phyloP scores from a whole-genome alignment of 1,284 basidiomycete species.

The Irpex rosettiformis region DNA sequence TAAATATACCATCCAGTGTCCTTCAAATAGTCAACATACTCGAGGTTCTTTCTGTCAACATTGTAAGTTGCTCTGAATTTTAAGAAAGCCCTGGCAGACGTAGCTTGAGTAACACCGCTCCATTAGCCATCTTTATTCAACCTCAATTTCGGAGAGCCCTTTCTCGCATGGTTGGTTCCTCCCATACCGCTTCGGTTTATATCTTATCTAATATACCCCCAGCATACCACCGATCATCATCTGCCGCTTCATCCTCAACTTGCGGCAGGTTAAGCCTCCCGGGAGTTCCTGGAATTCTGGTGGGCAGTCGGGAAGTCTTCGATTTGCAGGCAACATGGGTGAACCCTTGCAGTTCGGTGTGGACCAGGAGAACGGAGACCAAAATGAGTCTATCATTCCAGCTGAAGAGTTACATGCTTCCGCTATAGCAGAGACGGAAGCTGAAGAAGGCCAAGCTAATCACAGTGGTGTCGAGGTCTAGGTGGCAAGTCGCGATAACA shows the following conservation, averaged over 20 bases:
- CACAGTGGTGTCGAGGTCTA: not conserved
- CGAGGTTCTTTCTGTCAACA: too few species aligned
- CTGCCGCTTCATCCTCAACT: not conserved
- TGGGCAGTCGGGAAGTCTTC: not conserved
- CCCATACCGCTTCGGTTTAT: not conserved
- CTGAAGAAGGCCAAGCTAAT: not conserved
- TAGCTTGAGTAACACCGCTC: too few species aligned
- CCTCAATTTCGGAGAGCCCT: not conserved
- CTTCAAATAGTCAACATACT: not conserved
- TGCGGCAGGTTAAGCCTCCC: not conserved
- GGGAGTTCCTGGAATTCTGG: not conserved
- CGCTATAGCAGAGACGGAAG: too few species aligned
- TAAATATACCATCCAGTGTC: not conserved
- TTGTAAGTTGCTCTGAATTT: too few species aligned
- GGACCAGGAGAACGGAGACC: not conserved
- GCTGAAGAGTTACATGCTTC: not conserved
- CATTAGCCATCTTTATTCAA: too few species aligned
- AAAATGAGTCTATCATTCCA: not conserved
- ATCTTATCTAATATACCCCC: not conserved
- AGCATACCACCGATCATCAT: not conserved
- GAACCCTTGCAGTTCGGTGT: not conserved
- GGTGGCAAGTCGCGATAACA: too few species aligned
- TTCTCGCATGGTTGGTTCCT: not conserved
- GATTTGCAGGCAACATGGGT: not conserved
- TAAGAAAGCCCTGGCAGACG: too few species aligned